These are phyloP conservation scores for Carex myosuroides DNA, from an alignment of 176 grass and related monocot species.

Conservation along the genomic window DNA sequence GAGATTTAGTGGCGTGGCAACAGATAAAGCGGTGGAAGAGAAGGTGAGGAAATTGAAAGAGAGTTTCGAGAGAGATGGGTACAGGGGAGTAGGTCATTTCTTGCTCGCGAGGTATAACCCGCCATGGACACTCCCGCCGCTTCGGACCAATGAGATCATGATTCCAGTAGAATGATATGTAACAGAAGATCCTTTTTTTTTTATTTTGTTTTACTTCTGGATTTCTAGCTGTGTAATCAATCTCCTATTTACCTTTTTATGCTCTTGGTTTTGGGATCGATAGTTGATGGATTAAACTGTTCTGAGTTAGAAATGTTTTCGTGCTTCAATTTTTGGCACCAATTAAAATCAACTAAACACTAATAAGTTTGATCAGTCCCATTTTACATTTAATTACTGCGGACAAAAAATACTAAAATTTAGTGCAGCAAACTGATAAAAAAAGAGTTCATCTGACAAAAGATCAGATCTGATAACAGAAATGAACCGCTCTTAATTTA, in stretches of 20 bases:
- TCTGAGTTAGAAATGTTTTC: background rate
- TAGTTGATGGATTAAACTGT: background rate
- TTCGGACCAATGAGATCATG: constrained; percentile 94
- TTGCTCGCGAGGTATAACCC: constrained; percentile 83
- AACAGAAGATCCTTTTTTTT: background rate
- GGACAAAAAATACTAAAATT: background rate
- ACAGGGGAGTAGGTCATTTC: constrained; percentile 40
- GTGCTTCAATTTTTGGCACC: background rate
- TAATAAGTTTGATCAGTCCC: background rate
- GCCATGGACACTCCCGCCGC: constrained; percentile 79
- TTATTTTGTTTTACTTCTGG: background rate
- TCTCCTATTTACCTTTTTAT: background rate
- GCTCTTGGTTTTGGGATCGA: background rate
- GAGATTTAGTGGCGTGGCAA: constrained; percentile 62
- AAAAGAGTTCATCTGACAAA: background rate
- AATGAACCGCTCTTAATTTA: background rate
- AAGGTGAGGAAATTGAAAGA: constrained; percentile 56
- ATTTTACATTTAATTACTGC: background rate
- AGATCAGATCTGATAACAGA: background rate
- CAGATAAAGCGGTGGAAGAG: constrained; percentile 53
- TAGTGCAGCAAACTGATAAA: background rate
- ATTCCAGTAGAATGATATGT: constrained; percentile 52
- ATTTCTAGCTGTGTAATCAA: background rate
- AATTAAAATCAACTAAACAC: background rate
- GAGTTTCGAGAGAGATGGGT: constrained; percentile 63